Evolutionary conservation across 2,329 filamentous ascomycete species (phyloP).

Genomic region (Epichloe brachyelytri): DNA sequence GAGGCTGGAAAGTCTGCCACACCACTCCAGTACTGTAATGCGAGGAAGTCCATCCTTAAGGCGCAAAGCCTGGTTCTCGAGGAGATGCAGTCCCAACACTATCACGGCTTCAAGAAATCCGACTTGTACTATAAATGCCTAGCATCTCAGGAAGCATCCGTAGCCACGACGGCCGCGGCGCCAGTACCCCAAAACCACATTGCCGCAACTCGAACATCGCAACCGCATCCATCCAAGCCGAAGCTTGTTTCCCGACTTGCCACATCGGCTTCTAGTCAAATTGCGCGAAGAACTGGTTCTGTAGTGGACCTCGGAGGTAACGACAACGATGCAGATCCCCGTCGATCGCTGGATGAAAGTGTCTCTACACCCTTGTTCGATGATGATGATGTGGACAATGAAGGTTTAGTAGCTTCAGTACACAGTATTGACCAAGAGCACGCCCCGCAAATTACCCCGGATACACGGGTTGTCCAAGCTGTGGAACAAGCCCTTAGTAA

Average conservation of each 20-base stretch:
- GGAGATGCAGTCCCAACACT: slow-evolving; percentile 69
- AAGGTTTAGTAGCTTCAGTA: slow-evolving; percentile 57
- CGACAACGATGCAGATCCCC: slow-evolving; percentile 28
- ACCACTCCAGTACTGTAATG: slow-evolving; percentile 68
- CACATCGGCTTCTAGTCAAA: slow-evolving; percentile 23
- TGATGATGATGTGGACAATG: slow-evolving; percentile 64
- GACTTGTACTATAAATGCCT: slow-evolving; percentile 95
- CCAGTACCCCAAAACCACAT: slow-evolving; percentile 6
- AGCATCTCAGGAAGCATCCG: slow-evolving; percentile 61
- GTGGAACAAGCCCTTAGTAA: slow-evolving; percentile 87
- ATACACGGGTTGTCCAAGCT: slow-evolving; percentile 74
- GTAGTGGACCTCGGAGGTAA: slow-evolving; percentile 31
- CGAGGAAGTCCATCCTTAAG: slow-evolving; percentile 66
- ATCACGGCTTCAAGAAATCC: slow-evolving; percentile 78
- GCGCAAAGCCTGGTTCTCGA: slow-evolving; percentile 76
- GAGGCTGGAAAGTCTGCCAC: slow-evolving; percentile 64
- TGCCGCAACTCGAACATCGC: slow-evolving; percentile 18
- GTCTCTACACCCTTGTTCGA: slow-evolving; percentile 52
- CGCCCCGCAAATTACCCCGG: slow-evolving; percentile 42
- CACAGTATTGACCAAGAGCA: slow-evolving; percentile 64
- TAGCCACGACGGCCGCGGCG: slow-evolving; percentile 1
- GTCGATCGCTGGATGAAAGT: slow-evolving; percentile 60
- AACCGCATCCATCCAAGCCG: slow-evolving; percentile 31
- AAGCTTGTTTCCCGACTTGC: slow-evolving; percentile 27
- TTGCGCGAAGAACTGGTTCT: slow-evolving; percentile 32